These are phyloP conservation scores for Hsuehochloa calcarea DNA, from an alignment of 176 grass and related monocot genomes.

Conservation along the genomic window DNA sequence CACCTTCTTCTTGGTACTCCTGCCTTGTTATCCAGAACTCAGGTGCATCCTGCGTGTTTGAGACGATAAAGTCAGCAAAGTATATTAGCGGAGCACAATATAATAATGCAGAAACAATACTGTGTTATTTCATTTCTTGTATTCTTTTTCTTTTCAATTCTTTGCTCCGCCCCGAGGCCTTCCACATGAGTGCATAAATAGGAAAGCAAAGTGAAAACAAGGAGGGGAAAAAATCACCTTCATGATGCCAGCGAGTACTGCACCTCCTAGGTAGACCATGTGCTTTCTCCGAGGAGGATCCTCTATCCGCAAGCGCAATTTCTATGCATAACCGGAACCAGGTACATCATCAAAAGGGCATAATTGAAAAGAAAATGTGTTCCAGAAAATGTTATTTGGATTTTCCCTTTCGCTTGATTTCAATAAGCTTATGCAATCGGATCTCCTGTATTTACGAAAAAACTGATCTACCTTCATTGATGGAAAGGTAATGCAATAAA, in stretches of 20 bases:
- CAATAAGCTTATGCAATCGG: neutral
- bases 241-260: constrained; percentile 97
- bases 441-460: constrained; percentile 10
- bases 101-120: neutral
- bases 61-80: neutral
- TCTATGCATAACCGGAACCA: constrained; percentile 45
- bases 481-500: neutral
- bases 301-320: constrained; percentile 85
- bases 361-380: neutral
- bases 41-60: constrained; percentile 59
- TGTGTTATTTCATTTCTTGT: neutral
- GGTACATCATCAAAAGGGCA: neutral
- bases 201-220: neutral
- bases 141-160: neutral
- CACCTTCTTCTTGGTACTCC: constrained; percentile 90
- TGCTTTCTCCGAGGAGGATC: constrained; percentile 96
- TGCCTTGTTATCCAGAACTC: constrained; percentile 95
- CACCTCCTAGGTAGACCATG: constrained; percentile 95
- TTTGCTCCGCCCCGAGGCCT: neutral
- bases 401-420: neutral
- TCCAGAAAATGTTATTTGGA: neutral
- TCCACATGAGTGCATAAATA: neutral
- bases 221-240: constrained; percentile 53
- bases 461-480: neutral
- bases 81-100: neutral